Evolutionary conservation across 306 rosid genomes (phyloP).

Genomic region (Cicer chorassanicum): DNA sequence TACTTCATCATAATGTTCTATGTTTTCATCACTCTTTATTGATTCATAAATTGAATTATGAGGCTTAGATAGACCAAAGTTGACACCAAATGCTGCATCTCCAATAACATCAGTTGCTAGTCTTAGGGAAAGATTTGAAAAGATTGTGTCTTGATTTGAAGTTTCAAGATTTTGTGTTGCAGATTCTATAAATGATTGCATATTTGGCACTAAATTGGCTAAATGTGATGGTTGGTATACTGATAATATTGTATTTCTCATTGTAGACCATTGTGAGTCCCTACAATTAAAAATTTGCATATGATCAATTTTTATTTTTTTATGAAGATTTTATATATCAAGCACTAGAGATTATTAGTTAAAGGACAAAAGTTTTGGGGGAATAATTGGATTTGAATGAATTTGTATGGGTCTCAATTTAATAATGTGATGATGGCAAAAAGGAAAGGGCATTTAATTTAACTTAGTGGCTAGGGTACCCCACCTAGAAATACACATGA

Average conservation of each 20-base stretch:
- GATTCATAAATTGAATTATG: conserved; percentile 48
- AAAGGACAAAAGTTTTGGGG: conserved; percentile 9
- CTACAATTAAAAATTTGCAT: conserved; percentile 26
- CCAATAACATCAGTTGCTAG: conserved; percentile 87
- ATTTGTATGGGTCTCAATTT: conserved; percentile 26
- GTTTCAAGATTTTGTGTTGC: conserved; percentile 71
- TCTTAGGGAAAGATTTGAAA: conserved; percentile 77
- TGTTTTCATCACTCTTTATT: conserved; percentile 32
- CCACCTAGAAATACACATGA: conserved; percentile 27
- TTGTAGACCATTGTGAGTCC: conserved; percentile 77
- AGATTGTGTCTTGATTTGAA: conserved; percentile 58
- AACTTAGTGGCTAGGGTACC: conserved; percentile 31
- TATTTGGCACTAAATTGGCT: conserved; percentile 74
- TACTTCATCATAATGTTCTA: conserved; percentile 51
- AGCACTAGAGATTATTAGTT: not conserved
- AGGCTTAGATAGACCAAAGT: conserved; percentile 74
- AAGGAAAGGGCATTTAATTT: not conserved
- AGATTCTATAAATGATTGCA: conserved; percentile 77
- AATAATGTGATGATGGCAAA: not conserved
- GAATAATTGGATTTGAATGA: not conserved
- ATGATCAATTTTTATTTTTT: not conserved
- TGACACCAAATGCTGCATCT: conserved; percentile 95
- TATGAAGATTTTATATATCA: conserved; percentile 16
- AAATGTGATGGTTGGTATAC: conserved; percentile 88
- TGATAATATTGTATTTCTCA: conserved; percentile 83